Evolutionary conservation across 1,139 yeast species (phyloP).

Genomic region (Geotrichum macrosporum): DNA sequence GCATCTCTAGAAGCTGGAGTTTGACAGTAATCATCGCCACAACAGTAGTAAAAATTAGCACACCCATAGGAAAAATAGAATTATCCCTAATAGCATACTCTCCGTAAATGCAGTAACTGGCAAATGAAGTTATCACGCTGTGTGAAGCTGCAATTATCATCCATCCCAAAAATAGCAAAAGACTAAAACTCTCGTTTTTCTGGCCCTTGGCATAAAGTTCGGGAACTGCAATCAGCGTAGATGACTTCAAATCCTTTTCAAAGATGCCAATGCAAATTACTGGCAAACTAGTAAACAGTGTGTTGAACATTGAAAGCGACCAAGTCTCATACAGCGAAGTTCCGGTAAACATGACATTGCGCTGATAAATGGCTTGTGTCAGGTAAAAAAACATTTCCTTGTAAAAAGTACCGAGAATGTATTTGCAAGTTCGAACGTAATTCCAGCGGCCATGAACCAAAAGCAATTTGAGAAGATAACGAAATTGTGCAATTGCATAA

Average conservation of each 20-base stretch:
- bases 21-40: constrained; percentile 71
- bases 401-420: constrained; percentile 89
- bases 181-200: constrained; percentile 67
- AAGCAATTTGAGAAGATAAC: constrained; percentile 72
- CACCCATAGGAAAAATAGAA: constrained; percentile 77
- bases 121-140: constrained; percentile 66
- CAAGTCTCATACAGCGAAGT: constrained; percentile 90
- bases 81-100: constrained; percentile 59
- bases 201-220: constrained; percentile 81
- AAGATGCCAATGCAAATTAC: constrained; percentile 93
- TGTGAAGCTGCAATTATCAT: constrained; percentile 70
- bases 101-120: constrained; percentile 67
- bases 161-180: constrained; percentile 70
- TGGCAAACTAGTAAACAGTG: constrained; percentile 87
- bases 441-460: constrained; percentile 96
- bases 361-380: constrained; percentile 82
- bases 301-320: constrained; percentile 96
- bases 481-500: constrained; percentile 91
- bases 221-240: constrained; percentile 87
- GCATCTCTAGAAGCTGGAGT: constrained; percentile 79
- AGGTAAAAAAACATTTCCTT: constrained; percentile 86
- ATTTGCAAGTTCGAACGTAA: constrained; percentile 85
- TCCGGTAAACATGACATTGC: constrained; percentile 86
- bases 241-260: constrained; percentile 83
- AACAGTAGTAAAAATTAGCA: constrained; percentile 65